A percentile compares a stretch with the other conserved stretches of the same genome.
Evolutionary conservation across 495 filamentous ascomycete species (phyloP).

Genomic region (Hyphodiscus hymeniophilus): DNA sequence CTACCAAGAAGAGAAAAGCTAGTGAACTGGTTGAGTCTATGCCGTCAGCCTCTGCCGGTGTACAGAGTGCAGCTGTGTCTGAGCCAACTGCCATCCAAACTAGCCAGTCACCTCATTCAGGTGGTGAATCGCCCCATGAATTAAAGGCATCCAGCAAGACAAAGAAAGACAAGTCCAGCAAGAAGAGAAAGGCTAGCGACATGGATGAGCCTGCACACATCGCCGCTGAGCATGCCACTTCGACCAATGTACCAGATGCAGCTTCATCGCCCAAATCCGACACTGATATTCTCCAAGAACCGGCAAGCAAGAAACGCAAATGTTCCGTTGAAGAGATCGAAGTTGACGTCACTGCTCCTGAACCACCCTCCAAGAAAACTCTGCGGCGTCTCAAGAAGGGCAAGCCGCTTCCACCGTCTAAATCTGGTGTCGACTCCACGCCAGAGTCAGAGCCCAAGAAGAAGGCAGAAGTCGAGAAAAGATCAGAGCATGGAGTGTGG

Average conservation of each 20-base stretch:
- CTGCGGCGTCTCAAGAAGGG: conserved; percentile 73
- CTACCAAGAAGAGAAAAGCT: conserved; percentile 6
- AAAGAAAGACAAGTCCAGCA: conserved; percentile 20
- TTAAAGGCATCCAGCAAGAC: conserved; percentile 1
- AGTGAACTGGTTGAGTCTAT: background rate
- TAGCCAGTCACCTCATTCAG: background rate
- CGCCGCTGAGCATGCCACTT: background rate
- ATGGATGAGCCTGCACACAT: background rate
- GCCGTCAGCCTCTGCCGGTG: background rate
- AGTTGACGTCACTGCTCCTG: conserved; percentile 78
- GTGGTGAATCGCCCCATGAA: background rate
- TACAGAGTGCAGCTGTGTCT: background rate
- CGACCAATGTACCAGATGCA: background rate
- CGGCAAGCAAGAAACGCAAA: conserved; percentile 63
- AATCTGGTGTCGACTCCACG: conserved; percentile 27
- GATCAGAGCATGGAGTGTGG: conserved; percentile 82
- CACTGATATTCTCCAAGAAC: conserved; percentile 1
- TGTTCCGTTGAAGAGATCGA: conserved; percentile 61
- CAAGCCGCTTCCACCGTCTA: conserved; percentile 36
- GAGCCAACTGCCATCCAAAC: background rate
- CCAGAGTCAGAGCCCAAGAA: conserved; percentile 30
- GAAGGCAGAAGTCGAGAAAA: conserved; percentile 44
- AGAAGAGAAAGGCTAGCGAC: conserved; percentile 19
- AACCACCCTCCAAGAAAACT: conserved; percentile 90
- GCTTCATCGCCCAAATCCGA: background rate